A percentile compares a stretch with the other conserved stretches of the same genome.
phyloP scores from a whole-genome alignment of 2,329 filamentous ascomycete species.

The Neofusicoccum ribis region DNA sequence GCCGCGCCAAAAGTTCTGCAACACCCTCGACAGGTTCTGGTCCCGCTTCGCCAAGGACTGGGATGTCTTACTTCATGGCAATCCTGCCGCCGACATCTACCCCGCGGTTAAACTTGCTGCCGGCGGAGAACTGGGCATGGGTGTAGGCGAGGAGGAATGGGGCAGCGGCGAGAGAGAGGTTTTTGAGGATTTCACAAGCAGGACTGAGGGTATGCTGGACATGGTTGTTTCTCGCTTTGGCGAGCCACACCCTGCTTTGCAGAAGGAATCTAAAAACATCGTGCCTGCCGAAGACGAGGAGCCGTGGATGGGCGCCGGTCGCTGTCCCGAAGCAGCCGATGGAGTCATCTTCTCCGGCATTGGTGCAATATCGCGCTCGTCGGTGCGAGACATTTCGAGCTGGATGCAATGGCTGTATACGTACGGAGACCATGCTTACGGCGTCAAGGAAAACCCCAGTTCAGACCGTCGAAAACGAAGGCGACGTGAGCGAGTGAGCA shows the following conservation, averaged over 20 bases:
- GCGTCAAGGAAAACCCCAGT: constrained; percentile 75
- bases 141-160: constrained; percentile 92
- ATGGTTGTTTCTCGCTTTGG: constrained; percentile 86
- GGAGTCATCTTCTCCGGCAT: constrained; percentile 84
- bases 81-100: constrained; percentile 77
- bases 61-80: constrained; percentile 89
- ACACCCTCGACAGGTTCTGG: constrained; percentile 79
- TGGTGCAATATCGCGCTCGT: constrained; percentile 69
- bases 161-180: constrained; percentile 93
- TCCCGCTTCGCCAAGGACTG: constrained; percentile 66
- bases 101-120: constrained; percentile 84
- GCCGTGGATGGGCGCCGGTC: constrained; percentile 75
- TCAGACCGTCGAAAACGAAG: constrained; percentile 59
- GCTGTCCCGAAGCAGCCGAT: constrained; percentile 69
- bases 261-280: constrained; percentile 24
- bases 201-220: constrained; percentile 83
- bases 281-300: constrained; percentile 19
- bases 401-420: constrained; percentile 90
- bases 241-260: constrained; percentile 44
- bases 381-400: constrained; percentile 70
- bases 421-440: constrained; percentile 82
- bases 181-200: constrained; percentile 78
- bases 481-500: constrained; percentile 37
- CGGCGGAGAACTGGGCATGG: constrained; percentile 87
- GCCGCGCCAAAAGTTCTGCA: constrained; percentile 68